Conservation (phyloP, 2,329 filamentous ascomycete genomes). For the Thyridium curvatum region DNA sequence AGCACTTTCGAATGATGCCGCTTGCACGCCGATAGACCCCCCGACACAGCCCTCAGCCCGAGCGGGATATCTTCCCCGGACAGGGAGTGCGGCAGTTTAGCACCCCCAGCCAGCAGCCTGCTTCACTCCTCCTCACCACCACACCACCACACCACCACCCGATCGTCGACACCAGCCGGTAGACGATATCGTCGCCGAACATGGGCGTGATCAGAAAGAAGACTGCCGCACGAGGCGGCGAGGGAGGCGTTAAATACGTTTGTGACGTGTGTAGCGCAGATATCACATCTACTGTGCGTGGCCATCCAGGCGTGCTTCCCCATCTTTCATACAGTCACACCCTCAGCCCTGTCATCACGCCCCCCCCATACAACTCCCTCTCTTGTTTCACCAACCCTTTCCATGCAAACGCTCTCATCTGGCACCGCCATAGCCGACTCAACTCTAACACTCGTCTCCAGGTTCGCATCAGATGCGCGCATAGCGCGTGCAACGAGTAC, state of each 20-base stretch:
- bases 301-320: too few species aligned
- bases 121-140: too few species aligned
- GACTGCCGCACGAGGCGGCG: constrained; percentile 75
- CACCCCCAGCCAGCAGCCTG: too few species aligned
- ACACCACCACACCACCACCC: too few species aligned
- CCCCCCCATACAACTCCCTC: too few species aligned
- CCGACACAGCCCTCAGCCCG: too few species aligned
- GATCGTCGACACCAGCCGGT: background rate
- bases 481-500: constrained; percentile 80
- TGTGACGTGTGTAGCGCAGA: constrained; percentile 96
- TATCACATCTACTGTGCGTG: constrained; percentile 87
- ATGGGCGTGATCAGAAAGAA: constrained; percentile 99
- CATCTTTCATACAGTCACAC: too few species aligned
- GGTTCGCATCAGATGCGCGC: constrained; percentile 92
- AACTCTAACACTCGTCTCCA: constrained; percentile 25
- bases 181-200: background rate
- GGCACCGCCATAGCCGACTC: constrained; percentile 2
- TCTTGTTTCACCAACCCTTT: constrained; percentile 1
- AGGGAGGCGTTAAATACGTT: constrained; percentile 90
- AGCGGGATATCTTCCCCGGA: too few species aligned
- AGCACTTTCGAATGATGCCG: constrained; percentile 9
- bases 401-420: background rate
- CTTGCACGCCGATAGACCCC: too few species aligned
- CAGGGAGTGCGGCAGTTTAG: too few species aligned
- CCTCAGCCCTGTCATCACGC: too few species aligned